Evolutionary conservation across 495 filamentous ascomycete species (phyloP).

Genomic region (Friedmanniomyces simplex): DNA sequence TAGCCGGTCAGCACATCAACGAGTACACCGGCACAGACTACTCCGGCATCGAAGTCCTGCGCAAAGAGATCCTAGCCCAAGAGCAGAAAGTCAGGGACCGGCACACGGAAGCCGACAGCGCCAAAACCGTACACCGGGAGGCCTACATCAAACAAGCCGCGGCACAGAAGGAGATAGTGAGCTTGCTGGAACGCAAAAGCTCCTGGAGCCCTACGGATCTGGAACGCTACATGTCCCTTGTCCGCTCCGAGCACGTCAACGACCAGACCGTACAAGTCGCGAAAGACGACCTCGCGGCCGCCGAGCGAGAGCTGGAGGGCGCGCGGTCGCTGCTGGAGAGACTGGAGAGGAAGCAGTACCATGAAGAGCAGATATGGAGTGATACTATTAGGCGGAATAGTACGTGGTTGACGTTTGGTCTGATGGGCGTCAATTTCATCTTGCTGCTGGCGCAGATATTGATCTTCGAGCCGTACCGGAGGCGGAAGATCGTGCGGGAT

Average conservation of each 20-base stretch:
- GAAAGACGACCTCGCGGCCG: constrained; percentile 55
- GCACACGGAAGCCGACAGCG: constrained; percentile 52
- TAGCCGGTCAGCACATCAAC: constrained; percentile 80
- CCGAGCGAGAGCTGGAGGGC: constrained; percentile 69
- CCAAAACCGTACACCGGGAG: constrained; percentile 64
- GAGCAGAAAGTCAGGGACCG: constrained; percentile 55
- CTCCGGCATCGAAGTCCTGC: constrained; percentile 79
- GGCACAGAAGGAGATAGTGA: constrained; percentile 91
- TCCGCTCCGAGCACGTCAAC: constrained; percentile 84
- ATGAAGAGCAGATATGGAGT: constrained; percentile 99
- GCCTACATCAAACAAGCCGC: constrained; percentile 69
- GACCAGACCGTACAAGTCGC: constrained; percentile 77
- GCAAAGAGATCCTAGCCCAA: constrained; percentile 59
- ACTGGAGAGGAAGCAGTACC: constrained; percentile 78
- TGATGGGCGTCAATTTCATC: constrained; percentile 93
- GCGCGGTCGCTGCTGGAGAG: constrained; percentile 61
- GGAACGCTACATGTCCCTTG: constrained; percentile 87
- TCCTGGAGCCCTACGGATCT: constrained; percentile 79
- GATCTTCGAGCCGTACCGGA: constrained; percentile 88
- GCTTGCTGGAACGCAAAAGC: constrained; percentile 85
- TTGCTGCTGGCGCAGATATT: constrained; percentile 83
- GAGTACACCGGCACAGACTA: constrained; percentile 76
- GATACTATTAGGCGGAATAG: constrained; percentile 93
- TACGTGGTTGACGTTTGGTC: constrained; percentile 95
- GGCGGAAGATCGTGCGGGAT: constrained; percentile 66